Conservation (phyloP, 192 early-diverging fungal species). For the Coemansia asiatica region DNA sequence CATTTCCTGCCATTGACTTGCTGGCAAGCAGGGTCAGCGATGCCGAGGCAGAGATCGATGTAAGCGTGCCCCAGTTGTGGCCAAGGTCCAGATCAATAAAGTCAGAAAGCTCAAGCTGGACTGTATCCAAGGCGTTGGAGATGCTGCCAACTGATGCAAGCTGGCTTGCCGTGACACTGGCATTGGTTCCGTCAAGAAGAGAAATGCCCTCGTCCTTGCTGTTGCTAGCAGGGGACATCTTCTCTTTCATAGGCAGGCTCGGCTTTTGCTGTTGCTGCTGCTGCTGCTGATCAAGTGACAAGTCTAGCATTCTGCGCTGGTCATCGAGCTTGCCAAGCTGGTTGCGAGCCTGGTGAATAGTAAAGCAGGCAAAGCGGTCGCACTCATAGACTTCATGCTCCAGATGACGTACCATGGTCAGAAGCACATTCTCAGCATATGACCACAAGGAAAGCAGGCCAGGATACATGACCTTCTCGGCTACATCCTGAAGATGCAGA, state of each 20-base stretch:
- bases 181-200: slow-evolving; percentile 20
- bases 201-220: slow-evolving; percentile 23
- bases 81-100: slow-evolving; percentile 64
- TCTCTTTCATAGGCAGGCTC: no score
- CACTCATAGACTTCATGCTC: slow-evolving; percentile 63
- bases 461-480: slow-evolving; percentile 72
- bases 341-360: slow-evolving; percentile 44
- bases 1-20: slow-evolving; percentile 33
- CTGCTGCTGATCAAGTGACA: slow-evolving; percentile 5
- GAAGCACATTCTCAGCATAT: slow-evolving; percentile 80
- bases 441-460: slow-evolving; percentile 83
- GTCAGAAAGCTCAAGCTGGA: slow-evolving; percentile 57
- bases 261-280: no score
- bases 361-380: slow-evolving; percentile 59
- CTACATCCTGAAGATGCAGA: slow-evolving; percentile 66
- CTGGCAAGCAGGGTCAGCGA: slow-evolving; percentile 57
- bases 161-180: slow-evolving; percentile 58
- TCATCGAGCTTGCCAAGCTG: slow-evolving; percentile 34
- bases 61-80: slow-evolving; percentile 63
- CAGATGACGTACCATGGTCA: slow-evolving; percentile 65
- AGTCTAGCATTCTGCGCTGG: slow-evolving; percentile 36
- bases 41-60: slow-evolving; percentile 51
- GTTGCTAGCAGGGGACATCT: slow-evolving; percentile 1
- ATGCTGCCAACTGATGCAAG: slow-evolving; percentile 54
- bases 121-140: slow-evolving; percentile 52